Conservation (phyloP, 1,284 basidiomycete species). For the Ceratobasidium sp. region DNA sequence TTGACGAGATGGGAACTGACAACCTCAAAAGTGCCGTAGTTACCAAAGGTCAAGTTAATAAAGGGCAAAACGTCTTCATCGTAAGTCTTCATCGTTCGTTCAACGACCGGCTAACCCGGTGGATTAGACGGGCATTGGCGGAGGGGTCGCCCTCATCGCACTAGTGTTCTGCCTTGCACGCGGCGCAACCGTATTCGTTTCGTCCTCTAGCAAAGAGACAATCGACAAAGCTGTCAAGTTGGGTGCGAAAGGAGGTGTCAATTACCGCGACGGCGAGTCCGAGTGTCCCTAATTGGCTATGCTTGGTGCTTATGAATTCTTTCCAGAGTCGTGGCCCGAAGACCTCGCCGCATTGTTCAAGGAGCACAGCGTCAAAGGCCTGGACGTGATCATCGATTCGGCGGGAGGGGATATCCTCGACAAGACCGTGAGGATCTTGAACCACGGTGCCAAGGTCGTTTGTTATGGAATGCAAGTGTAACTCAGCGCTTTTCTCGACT, state of each 20-base stretch:
- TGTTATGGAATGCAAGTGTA: constrained; percentile 77
- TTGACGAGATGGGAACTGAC: too few relatives aligned
- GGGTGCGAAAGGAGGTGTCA: constrained; percentile 80
- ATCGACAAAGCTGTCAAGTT: constrained; percentile 68
- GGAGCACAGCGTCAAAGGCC: constrained; percentile 49
- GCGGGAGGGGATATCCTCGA: constrained; percentile 77
- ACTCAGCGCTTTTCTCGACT: neutral
- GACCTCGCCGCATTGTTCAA: constrained; percentile 62
- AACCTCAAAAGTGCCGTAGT: constrained; percentile 78
- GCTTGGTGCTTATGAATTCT: too few relatives aligned
- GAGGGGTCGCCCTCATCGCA: constrained; percentile 81
- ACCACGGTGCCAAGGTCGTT: constrained; percentile 73
- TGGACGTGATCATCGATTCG: constrained; percentile 82
- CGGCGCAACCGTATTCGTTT: constrained; percentile 84
- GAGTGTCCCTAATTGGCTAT: neutral
- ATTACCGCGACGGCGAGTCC: constrained; percentile 66
- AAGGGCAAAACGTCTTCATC: constrained; percentile 77
- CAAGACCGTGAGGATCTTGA: constrained; percentile 66
- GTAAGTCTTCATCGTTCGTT: too few relatives aligned
- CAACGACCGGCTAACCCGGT: too few relatives aligned
- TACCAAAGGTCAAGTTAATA: constrained; percentile 68
- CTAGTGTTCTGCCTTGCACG: constrained; percentile 78
- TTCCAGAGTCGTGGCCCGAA: constrained; percentile 66
- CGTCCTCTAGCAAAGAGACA: constrained; percentile 74
- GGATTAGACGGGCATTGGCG: constrained; percentile 47